Percentiles rank a stretch among this genome's conserved stretches.
These are phyloP conservation scores for Pestalotiopsis sp. DNA, from an alignment of 2,329 filamentous ascomycete genomes.

Conservation along the genomic window DNA sequence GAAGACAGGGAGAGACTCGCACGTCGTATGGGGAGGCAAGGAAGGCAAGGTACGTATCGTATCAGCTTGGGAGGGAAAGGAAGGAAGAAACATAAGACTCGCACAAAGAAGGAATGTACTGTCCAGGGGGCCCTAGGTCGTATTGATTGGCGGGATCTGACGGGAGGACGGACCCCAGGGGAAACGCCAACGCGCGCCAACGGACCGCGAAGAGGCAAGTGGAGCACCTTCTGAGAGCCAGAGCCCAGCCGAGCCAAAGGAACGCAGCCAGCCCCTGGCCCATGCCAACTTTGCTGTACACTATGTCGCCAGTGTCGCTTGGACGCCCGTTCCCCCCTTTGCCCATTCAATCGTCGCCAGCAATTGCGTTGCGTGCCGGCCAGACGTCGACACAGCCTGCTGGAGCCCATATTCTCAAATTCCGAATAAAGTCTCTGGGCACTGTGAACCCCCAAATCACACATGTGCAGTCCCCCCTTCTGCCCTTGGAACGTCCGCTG, in stretches of 20 bases:
- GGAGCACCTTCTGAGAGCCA: background rate
- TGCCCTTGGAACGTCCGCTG: background rate
- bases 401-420: background rate
- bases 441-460: too few species aligned
- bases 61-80: background rate
- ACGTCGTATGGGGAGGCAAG: background rate
- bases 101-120: slow-evolving; percentile 11
- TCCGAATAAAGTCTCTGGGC: too few species aligned
- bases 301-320: background rate
- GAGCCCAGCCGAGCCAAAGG: background rate
- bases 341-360: too few species aligned
- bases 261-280: background rate
- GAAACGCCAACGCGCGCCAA: background rate
- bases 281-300: background rate
- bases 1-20: background rate
- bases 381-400: background rate
- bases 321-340: background rate
- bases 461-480: too few species aligned
- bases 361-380: too few species aligned
- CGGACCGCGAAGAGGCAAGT: slow-evolving; percentile 2
- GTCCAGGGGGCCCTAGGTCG: background rate
- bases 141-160: slow-evolving; percentile 15
- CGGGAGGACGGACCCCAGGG: slow-evolving; percentile 12
- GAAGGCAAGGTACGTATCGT: background rate
- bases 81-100: background rate